Evolutionary conservation across 176 grass and related monocot species (phyloP).

Genomic region (Chrysopogon serrulatus): DNA sequence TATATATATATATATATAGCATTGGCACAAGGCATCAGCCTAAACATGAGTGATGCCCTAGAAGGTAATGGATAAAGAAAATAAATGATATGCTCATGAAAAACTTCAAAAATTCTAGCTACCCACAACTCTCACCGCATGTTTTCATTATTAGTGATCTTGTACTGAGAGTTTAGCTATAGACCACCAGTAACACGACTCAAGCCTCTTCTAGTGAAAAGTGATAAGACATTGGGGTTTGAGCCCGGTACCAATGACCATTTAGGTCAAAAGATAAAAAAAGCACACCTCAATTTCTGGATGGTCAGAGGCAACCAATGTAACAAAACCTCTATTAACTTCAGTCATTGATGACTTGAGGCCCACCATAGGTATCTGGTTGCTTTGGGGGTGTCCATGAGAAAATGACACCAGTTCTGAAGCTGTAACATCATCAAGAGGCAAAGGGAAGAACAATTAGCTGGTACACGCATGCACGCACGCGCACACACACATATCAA

Average conservation of each 20-base stretch:
- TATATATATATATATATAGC: too few species aligned
- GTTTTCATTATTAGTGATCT: conserved; percentile 25
- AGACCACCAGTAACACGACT: conserved; percentile 70
- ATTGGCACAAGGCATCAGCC: too few species aligned
- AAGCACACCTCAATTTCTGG: too few species aligned
- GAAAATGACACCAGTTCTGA: conserved; percentile 57
- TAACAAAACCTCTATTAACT: conserved; percentile 64
- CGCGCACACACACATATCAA: too few species aligned
- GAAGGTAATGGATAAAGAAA: too few species aligned
- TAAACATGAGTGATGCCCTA: too few species aligned
- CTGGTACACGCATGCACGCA: too few species aligned
- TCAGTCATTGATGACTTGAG: conserved; percentile 31
- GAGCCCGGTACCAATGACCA: conserved; percentile 64
- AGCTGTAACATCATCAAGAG: conserved; percentile 48
- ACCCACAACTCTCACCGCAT: conserved; percentile 12
- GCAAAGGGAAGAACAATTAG: too few species aligned
- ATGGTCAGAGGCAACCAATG: conserved; percentile 55
- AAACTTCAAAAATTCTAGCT: background rate
- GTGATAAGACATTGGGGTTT: conserved; percentile 36
- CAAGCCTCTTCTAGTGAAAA: conserved; percentile 67
- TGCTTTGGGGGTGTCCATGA: conserved; percentile 27
- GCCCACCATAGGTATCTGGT: conserved; percentile 9
- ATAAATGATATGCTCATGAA: too few species aligned
- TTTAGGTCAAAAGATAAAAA: conserved; percentile 65
- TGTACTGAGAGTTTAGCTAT: conserved; percentile 44